These are phyloP conservation scores for Coemansia sp. DNA, from an alignment of 192 early-diverging fungal genomes.

Conservation along the genomic window DNA sequence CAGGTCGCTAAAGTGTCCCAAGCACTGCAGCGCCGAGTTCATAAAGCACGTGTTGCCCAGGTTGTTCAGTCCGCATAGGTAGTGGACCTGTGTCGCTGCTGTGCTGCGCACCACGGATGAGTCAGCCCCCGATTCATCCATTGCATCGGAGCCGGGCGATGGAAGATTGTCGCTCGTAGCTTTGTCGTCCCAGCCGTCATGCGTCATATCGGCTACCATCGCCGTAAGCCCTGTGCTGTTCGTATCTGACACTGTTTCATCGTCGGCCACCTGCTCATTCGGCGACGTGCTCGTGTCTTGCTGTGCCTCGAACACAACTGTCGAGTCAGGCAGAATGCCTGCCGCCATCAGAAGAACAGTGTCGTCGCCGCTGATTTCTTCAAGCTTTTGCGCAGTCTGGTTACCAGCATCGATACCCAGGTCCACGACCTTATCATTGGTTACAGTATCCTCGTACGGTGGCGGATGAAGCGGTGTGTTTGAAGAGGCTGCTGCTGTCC, in stretches of 20 bases:
- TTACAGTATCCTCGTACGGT: not conserved
- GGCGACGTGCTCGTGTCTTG: not conserved
- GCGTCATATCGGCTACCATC: not conserved
- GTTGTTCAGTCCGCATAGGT: constrained; percentile 70
- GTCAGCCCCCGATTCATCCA: not conserved
- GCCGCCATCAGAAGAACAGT: constrained; percentile 5
- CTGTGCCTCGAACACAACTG: constrained; percentile 14
- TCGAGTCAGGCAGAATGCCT: constrained; percentile 23
- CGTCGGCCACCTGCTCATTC: not conserved
- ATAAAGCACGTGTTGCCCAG: constrained; percentile 93
- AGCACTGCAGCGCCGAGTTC: constrained; percentile 89
- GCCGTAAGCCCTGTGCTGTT: not conserved
- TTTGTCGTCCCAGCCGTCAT: not conserved
- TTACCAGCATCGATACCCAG: not conserved
- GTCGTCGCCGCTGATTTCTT: constrained; percentile 6
- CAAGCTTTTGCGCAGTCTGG: not conserved
- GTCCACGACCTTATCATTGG: constrained; percentile 1
- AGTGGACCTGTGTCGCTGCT: constrained; percentile 24
- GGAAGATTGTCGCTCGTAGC: not conserved
- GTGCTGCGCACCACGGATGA: not conserved
- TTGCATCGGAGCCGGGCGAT: not conserved
- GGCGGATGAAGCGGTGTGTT: not conserved
- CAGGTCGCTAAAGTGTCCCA: constrained; percentile 70
- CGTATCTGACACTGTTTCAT: not conserved
- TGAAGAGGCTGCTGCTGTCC: not conserved